Evolutionary conservation across 73 alveolate species (phyloP), one percentile per base, ranked within the genome.

Genomic region (Halteria grandinella): DNA sequence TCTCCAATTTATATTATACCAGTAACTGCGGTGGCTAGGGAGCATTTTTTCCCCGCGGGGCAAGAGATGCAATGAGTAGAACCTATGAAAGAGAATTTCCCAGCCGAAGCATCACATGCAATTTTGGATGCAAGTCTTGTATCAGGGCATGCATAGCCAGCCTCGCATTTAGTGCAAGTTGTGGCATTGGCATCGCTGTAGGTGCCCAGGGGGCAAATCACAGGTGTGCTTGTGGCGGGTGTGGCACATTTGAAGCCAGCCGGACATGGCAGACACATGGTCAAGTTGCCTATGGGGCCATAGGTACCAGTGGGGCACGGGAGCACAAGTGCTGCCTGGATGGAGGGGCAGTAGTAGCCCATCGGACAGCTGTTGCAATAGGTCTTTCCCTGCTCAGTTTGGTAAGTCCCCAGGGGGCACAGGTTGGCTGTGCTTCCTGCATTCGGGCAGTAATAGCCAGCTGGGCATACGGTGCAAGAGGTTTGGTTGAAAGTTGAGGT

Each of bases 161-260:
- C 60, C 27, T 69, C 69, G 20, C 79, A 48, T 0, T 15, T 28
- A 7, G 85, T 53, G 41, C 71, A 43, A 4, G 18, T 6, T 48
- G 33, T 20, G 1, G 50, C 66, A 49, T 50, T 49, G 7, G 64
- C 17, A 17, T 52, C 60, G 24, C 85, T 62, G 55, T 83, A 88
- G 43, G 89, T 77, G 31, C 98, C 96, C 34, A 74, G 48, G 0
- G 97, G 97, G 49, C 97, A 92, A n/a, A 24, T 25, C 21, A 55
- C 24, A 5, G 92, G 88, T 0, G 0, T 1, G 23, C 6, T 23
- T 18, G 73, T 64, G 37, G 43, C 55, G 8, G 58, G 55, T 10
- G 55, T 1, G 8, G 55, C 74, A 33, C 89, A 76, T 18, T 1
- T 41, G 52, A 79, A 64, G 5, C 93, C 93, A 12, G 73, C 88